Conservation (phyloP, 2,329 filamentous ascomycete genomes). For the Fusarium clavum region DNA sequence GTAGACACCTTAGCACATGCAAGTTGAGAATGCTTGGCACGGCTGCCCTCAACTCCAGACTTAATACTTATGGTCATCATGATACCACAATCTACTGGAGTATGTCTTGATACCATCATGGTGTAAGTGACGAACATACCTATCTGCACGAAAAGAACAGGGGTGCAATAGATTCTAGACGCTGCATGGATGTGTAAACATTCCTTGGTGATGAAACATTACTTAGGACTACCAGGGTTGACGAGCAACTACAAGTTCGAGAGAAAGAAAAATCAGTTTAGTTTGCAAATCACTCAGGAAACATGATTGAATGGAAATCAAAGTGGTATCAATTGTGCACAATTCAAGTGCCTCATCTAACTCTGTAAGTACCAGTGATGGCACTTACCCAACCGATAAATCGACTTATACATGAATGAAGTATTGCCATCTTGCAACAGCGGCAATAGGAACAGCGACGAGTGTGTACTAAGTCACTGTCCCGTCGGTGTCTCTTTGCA, state of each 20-base stretch:
- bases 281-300: background rate
- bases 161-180: background rate
- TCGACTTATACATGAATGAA: conserved; percentile 23
- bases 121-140: background rate
- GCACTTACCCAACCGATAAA: conserved; percentile 2
- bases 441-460: background rate
- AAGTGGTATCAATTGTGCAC: conserved; percentile 46
- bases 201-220: background rate
- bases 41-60: background rate
- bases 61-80: background rate
- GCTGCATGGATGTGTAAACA: background rate
- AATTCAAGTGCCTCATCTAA: conserved; percentile 26
- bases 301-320: conserved; percentile 11
- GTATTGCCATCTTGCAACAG: conserved; percentile 10
- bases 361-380: conserved; percentile 13
- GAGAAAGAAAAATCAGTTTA: background rate
- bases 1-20: background rate
- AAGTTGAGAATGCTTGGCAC: background rate
- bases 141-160: background rate
- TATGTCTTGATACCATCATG: background rate
- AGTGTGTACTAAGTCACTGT: conserved; percentile 26
- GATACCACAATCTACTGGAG: background rate
- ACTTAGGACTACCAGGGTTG: background rate
- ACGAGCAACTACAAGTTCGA: background rate
- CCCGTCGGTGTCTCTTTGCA: background rate